Percentiles rank a stretch among this genome's conserved stretches.
Conservation (phyloP, 2,329 filamentous ascomycete species). For the Reticulascus tulasneorum region DNA sequence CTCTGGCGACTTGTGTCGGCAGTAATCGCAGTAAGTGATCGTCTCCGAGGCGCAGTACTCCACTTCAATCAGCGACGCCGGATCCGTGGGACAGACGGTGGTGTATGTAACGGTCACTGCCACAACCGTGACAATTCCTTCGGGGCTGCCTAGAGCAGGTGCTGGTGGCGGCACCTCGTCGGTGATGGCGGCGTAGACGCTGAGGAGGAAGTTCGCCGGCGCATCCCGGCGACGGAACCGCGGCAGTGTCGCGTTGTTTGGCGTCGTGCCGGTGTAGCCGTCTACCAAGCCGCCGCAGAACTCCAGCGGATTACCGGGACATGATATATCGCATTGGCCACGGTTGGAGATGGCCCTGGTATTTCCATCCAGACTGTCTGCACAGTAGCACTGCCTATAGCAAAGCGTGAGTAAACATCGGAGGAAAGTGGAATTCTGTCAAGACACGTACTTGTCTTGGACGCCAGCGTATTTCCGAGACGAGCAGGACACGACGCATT, state of each 20-base stretch:
- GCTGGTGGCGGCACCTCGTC: slow-evolving; percentile 21
- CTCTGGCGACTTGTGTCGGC: slow-evolving; percentile 9
- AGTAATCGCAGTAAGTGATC: slow-evolving; percentile 20
- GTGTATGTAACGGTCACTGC: slow-evolving; percentile 27
- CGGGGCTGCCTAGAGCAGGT: slow-evolving; percentile 27
- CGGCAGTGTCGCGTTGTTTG: slow-evolving; percentile 6
- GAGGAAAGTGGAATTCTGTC: too few species aligned
- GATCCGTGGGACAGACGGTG: slow-evolving; percentile 29
- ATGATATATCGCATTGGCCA: slow-evolving; percentile 31
- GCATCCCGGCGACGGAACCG: slow-evolving; percentile 21
- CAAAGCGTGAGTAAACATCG: neutral
- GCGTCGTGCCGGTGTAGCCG: slow-evolving; percentile 2
- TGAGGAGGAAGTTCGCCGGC: slow-evolving; percentile 31
- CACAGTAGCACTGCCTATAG: slow-evolving; percentile 41
- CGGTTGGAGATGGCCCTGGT: slow-evolving; percentile 30
- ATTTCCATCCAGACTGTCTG: slow-evolving; percentile 32
- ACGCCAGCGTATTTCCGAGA: slow-evolving; percentile 34
- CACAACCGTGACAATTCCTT: slow-evolving; percentile 21
- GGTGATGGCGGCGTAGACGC: slow-evolving; percentile 36
- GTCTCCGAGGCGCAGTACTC: slow-evolving; percentile 30
- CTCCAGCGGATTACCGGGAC: slow-evolving; percentile 35
- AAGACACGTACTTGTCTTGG: slow-evolving; percentile 21
- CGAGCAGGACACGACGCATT: slow-evolving; percentile 33
- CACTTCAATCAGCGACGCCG: slow-evolving; percentile 24
- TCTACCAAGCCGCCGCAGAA: slow-evolving; percentile 37